phyloP scores from a whole-genome alignment of 2,329 filamentous ascomycete species.

The Raffaelea ambrosiae region DNA sequence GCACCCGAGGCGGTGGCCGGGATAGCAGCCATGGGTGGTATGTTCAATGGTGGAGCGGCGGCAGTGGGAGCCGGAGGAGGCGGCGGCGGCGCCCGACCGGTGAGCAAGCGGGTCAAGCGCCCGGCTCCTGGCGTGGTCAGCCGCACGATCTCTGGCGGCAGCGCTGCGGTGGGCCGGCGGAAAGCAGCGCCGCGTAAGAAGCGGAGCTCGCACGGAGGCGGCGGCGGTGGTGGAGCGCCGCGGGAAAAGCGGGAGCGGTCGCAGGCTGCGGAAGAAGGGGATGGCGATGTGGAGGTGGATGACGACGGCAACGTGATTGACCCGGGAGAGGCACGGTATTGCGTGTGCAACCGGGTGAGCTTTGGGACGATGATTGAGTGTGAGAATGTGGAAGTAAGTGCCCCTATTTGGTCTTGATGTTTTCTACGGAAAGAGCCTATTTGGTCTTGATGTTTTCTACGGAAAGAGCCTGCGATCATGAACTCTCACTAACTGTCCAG shows the following conservation, averaged over 20 bases:
- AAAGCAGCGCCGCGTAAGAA: constrained; percentile 63
- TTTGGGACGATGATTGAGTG: constrained; percentile 79
- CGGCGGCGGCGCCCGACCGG: constrained; percentile 19
- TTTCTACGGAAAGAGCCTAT: too few species aligned
- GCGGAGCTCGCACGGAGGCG: constrained; percentile 25
- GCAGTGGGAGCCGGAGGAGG: constrained; percentile 36
- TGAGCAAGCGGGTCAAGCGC: constrained; percentile 55
- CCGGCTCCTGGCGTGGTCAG: constrained; percentile 67
- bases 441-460: background rate
- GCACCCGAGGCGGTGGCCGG: constrained; percentile 31
- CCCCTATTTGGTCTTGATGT: constrained; percentile 4
- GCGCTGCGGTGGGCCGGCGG: constrained; percentile 61
- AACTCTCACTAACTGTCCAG: constrained; percentile 18
- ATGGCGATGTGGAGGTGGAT: constrained; percentile 50
- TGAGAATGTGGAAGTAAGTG: constrained; percentile 65
- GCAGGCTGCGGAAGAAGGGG: constrained; percentile 36
- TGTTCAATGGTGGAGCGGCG: constrained; percentile 40
- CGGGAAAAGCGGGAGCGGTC: constrained; percentile 23
- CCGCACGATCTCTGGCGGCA: constrained; percentile 50
- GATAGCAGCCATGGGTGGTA: too few species aligned
- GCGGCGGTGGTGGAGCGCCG: constrained; percentile 28
- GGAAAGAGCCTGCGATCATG: too few species aligned
- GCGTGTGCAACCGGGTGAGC: constrained; percentile 69
- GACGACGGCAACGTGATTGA: constrained; percentile 64
- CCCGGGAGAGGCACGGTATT: constrained; percentile 68